Evolutionary conservation across 352 stramenopile species (phyloP), one percentile per base, ranked within the genome.

Genomic region (Phytopythium chamaehyphon): DNA sequence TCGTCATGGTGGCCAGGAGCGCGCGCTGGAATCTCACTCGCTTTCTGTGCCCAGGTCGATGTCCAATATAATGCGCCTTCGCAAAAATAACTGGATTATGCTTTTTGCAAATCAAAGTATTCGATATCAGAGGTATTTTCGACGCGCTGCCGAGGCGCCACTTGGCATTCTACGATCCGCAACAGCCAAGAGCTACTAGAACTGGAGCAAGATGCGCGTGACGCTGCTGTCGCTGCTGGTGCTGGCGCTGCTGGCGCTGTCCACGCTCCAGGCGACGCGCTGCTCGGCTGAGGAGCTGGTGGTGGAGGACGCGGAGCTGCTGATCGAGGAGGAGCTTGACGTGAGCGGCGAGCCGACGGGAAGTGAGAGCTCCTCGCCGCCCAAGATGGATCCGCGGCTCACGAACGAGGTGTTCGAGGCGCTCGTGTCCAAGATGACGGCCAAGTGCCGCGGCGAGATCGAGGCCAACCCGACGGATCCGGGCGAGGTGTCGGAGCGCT

Each of bases 361-460:
- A 24, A 28, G 45, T 12, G 59, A 64, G 24, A 53, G n/a, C n/a
- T n/a, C n/a, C n/a, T n/a, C 55, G 9, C 40, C 59, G 47, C 51
- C 55, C 7, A 55, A 71, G 40, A 44, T 78, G 21, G 61, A 80
- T 53, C 75, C 76, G 35, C 57, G 68, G 14, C 57, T 90, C 49
- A 79, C 80, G 4, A 61, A 67, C 6, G 76, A 91, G 28, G 71
- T 60, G 24, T 85, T 91, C 31, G 76, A 73, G 42, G 74, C 67
- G 49, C 75, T 93, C 42, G 79, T 91, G 50, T 66, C 73, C 45
- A 90, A 90, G 65, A 59, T 91, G 24, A 86, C 80, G 50, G 71
- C 69, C 60, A 77, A 83, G 48, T 93, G 83, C 61, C 67, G 76
- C 35, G 73, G 81, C 61, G 67, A 93, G 55, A 69, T 91, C 48